phyloP scores from a whole-genome alignment of 75 land plant species.

The Azolla pinnata region DNA sequence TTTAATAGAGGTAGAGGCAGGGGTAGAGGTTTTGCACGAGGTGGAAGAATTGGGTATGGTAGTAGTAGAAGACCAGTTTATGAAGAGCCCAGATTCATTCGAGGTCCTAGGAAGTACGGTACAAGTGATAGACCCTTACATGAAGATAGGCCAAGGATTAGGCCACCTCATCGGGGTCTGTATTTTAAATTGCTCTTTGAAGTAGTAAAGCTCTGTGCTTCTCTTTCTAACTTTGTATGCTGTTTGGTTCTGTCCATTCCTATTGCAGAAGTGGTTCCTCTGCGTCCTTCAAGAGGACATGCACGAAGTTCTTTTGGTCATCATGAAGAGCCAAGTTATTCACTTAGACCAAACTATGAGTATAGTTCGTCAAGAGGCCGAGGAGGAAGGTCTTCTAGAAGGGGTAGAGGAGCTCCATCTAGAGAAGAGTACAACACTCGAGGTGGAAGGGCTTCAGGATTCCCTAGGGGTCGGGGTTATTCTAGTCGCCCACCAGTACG shows the following conservation, averaged over 20 bases:
- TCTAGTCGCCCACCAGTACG: slow-evolving; percentile 11
- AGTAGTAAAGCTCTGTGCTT: slow-evolving; percentile 5
- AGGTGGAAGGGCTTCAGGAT: slow-evolving; percentile 3
- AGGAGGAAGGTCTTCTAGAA: slow-evolving; percentile 9
- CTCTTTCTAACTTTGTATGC: neutral
- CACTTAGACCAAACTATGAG: slow-evolving; percentile 1
- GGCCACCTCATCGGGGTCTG: neutral
- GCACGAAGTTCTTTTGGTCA: neutral
- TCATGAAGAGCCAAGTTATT: neutral
- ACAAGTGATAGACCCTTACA: neutral
- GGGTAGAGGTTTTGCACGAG: slow-evolving; percentile 7
- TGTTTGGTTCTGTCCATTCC: neutral
- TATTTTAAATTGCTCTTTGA: slow-evolving; percentile 1
- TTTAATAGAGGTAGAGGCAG: neutral
- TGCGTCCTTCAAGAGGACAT: slow-evolving; percentile 5
- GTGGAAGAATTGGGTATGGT: slow-evolving; percentile 10
- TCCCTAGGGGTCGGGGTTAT: slow-evolving; percentile 5
- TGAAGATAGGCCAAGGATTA: neutral
- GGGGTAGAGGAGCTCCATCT: slow-evolving; percentile 8
- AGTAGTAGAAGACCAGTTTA: neutral
- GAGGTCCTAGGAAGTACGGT: neutral
- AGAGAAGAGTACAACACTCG: slow-evolving; percentile 1
- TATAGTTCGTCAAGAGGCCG: slow-evolving; percentile 4
- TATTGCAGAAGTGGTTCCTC: neutral
- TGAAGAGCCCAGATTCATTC: slow-evolving; percentile 1